A percentile compares a stretch with the other conserved stretches of the same genome.
These are phyloP conservation scores for Potentilla sterilis DNA, from an alignment of 306 rosid genomes.

Conservation along the genomic window DNA sequence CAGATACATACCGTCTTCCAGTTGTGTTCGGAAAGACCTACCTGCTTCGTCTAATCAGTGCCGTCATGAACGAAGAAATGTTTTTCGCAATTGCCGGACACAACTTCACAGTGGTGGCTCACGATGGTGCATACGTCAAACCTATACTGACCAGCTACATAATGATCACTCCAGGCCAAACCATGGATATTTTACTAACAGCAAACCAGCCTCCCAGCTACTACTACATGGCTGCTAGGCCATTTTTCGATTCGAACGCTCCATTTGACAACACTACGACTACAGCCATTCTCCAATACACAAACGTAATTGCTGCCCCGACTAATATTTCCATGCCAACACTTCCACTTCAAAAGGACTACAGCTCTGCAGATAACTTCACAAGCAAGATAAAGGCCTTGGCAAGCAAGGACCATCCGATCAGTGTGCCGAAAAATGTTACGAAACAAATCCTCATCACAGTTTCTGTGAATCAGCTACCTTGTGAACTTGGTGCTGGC, in stretches of 20 bases:
- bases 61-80: slow-evolving; percentile 16
- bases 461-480: slow-evolving; percentile 24
- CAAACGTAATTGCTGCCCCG: neutral
- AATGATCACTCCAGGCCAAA: slow-evolving; percentile 22
- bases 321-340: neutral
- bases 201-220: slow-evolving; percentile 17
- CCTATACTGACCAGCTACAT: slow-evolving; percentile 12
- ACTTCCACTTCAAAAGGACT: neutral
- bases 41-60: slow-evolving; percentile 7
- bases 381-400: slow-evolving; percentile 23
- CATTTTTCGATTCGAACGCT: slow-evolving; percentile 5
- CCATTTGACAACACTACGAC: slow-evolving; percentile 1
- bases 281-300: slow-evolving; percentile 4
- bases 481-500: slow-evolving; percentile 5
- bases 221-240: slow-evolving; percentile 17
- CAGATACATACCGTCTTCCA: neutral
- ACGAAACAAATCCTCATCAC: slow-evolving; percentile 17
- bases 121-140: slow-evolving; percentile 21
- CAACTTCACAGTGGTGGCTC: slow-evolving; percentile 14
- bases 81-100: slow-evolving; percentile 23
- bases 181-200: slow-evolving; percentile 18
- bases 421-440: slow-evolving; percentile 23
- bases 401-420: slow-evolving; percentile 23
- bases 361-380: slow-evolving; percentile 13
- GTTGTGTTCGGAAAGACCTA: slow-evolving; percentile 14